phyloP scores from a whole-genome alignment of 1,284 basidiomycete genomes.

The Sparassis latifolia region DNA sequence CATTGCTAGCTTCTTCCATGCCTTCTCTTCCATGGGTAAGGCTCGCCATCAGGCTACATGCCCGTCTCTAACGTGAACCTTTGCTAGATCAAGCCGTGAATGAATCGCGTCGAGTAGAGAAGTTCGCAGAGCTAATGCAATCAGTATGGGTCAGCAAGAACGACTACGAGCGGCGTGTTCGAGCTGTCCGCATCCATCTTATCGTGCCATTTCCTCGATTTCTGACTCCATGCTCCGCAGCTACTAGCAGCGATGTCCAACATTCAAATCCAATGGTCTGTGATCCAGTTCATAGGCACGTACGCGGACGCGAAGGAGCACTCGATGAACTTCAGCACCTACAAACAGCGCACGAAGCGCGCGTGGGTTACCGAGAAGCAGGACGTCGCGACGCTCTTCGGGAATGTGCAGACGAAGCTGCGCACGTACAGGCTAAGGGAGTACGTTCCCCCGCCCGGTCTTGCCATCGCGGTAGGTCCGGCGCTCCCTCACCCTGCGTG shows the following conservation, averaged over 20 bases:
- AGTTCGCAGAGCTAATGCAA: conserved; percentile 94
- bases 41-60: background rate
- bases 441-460: conserved; percentile 75
- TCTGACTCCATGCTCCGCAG: conserved; percentile 28
- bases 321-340: conserved; percentile 67
- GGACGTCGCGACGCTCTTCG: conserved; percentile 83
- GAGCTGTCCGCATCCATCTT: conserved; percentile 19
- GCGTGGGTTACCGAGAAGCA: conserved; percentile 88
- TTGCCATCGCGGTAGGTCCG: conserved; percentile 50
- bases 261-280: conserved; percentile 61
- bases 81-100: conserved; percentile 87
- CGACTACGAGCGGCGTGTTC: conserved; percentile 90
- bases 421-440: conserved; percentile 83
- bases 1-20: conserved; percentile 95
- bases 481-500: background rate
- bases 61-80: too few relatives aligned
- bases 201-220: conserved; percentile 2
- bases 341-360: conserved; percentile 85
- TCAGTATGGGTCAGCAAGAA: conserved; percentile 81
- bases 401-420: conserved; percentile 93
- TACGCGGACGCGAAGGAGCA: conserved; percentile 82
- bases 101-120: conserved; percentile 88
- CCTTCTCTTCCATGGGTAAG: conserved; percentile 93
- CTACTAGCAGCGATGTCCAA: conserved; percentile 60
- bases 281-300: conserved; percentile 58